Conservation (phyloP, 192 early-diverging fungal genomes). For the Entomortierella lignicola region DNA sequence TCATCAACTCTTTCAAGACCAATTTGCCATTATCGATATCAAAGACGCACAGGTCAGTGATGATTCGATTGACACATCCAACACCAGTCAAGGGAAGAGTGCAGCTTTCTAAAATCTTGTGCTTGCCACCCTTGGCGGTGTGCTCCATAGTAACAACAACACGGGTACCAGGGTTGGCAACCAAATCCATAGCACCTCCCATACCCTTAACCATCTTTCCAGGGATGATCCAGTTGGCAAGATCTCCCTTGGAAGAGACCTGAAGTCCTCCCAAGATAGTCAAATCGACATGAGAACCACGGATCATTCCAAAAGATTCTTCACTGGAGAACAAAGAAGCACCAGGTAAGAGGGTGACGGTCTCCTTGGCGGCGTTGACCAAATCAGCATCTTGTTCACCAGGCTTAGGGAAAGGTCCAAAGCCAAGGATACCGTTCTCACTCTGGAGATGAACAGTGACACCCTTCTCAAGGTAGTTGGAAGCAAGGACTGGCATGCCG, state of each 20-base stretch:
- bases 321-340: constrained; percentile 78
- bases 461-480: constrained; percentile 76
- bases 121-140: constrained; percentile 66
- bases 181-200: constrained; percentile 88
- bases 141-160: constrained; percentile 83
- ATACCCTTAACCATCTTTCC: constrained; percentile 90
- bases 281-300: constrained; percentile 79
- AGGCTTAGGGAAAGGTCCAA: constrained; percentile 79
- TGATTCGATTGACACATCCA: constrained; percentile 73
- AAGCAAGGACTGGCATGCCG: constrained; percentile 83
- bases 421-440: constrained; percentile 85
- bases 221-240: constrained; percentile 90
- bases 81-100: constrained; percentile 79
- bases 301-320: constrained; percentile 85
- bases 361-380: constrained; percentile 88
- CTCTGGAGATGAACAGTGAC: constrained; percentile 81
- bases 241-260: constrained; percentile 78
- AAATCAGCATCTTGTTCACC: constrained; percentile 81
- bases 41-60: constrained; percentile 76
- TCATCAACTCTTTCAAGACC: constrained; percentile 72
- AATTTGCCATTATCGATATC: constrained; percentile 70
- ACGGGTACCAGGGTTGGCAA: constrained; percentile 71
- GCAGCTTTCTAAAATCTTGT: constrained; percentile 80
- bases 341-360: constrained; percentile 76
- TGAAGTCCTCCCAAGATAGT: constrained; percentile 83